Evolutionary conservation across 768 basidiomycete genomes (phyloP), one percentile per base, ranked within the genome.

Genomic region (Agrocybe pediades): DNA sequence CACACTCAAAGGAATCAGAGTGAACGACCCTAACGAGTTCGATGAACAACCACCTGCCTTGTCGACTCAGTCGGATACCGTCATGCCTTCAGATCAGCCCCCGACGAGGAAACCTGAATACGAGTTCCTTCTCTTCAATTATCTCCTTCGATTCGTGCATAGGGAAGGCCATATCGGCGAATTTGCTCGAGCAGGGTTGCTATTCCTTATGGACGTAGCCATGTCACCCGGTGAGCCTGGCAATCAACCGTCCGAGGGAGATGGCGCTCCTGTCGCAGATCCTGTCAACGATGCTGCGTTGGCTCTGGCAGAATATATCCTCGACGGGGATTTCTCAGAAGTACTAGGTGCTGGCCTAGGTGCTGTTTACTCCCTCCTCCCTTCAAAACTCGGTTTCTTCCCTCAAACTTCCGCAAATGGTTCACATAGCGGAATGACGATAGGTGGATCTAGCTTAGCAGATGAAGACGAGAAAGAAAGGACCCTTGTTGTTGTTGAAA

Each of bases 241-340:
- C 11, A 76, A 74, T 55, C 74, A 73, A 33, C 66, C 75, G 8
- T 54, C 69, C 3, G 73, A 69, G 40, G 76, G 71, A 21, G 75
- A 74, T 40, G 47, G 51, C 19, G 52, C 64, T 5, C 58, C 71
- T 3, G 61, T 62, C 3, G 58, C 67, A 17, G 92, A 96, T 65
- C 87, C 94, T 2, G 82, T 92, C 39, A 83, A 83, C 25, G 93
- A 95, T 64, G 92, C 93, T 1, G 89, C 90, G 1, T 76, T 95
- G 40, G 90, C 92, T 7, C 75, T 98, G 33, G 92, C 92, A 17
- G 93, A 95, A 65, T 97, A 93, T 66, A 91, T 98, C 47, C 80
- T 97, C 16, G 92, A 96, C 63, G 92, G 95, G n/a, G 96, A 98
- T 70, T 96, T 97, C 68, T 92, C 94, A n/a, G 95, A 98, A 58